These are phyloP conservation scores for Phaeosphaeria sp. DNA, from an alignment of 2,329 filamentous ascomycete genomes.

Conservation along the genomic window DNA sequence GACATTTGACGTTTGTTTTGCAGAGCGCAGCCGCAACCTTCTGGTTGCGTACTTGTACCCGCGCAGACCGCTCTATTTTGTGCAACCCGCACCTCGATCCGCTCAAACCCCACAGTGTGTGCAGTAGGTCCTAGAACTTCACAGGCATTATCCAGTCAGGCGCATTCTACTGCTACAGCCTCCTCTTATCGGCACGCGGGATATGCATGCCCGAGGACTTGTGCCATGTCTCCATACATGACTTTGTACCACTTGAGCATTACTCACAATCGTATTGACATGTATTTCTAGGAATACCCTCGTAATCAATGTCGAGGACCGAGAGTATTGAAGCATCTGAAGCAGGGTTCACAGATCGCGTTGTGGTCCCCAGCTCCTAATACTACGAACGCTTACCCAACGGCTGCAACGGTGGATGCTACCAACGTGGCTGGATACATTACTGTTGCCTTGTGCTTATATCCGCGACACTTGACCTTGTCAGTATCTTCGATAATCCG, in stretches of 20 bases:
- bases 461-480: slow-evolving; percentile 27
- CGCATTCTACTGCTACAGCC: slow-evolving; percentile 20
- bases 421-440: slow-evolving; percentile 21
- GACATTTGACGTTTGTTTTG: slow-evolving; percentile 11
- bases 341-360: slow-evolving; percentile 30
- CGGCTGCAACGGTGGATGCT: slow-evolving; percentile 25
- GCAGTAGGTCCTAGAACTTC: slow-evolving; percentile 27
- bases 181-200: slow-evolving; percentile 29
- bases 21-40: slow-evolving; percentile 10
- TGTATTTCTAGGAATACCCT: slow-evolving; percentile 31
- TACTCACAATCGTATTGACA: slow-evolving; percentile 38
- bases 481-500: slow-evolving; percentile 15
- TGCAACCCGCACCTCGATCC: slow-evolving; percentile 31
- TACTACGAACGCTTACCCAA: slow-evolving; percentile 27
- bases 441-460: slow-evolving; percentile 23
- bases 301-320: slow-evolving; percentile 28
- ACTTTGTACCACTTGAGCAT: slow-evolving; percentile 41
- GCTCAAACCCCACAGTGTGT: slow-evolving; percentile 30
- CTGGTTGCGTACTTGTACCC: slow-evolving; percentile 25
- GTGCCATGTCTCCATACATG: slow-evolving; percentile 37
- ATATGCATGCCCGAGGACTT: slow-evolving; percentile 34
- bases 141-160: slow-evolving; percentile 30
- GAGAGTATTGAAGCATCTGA: slow-evolving; percentile 22
- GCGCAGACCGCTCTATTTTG: slow-evolving; percentile 27
- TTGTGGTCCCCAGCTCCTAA: slow-evolving; percentile 33